Conservation (phyloP, 129 eudicot species). For the Oenanthe sinensis region DNA sequence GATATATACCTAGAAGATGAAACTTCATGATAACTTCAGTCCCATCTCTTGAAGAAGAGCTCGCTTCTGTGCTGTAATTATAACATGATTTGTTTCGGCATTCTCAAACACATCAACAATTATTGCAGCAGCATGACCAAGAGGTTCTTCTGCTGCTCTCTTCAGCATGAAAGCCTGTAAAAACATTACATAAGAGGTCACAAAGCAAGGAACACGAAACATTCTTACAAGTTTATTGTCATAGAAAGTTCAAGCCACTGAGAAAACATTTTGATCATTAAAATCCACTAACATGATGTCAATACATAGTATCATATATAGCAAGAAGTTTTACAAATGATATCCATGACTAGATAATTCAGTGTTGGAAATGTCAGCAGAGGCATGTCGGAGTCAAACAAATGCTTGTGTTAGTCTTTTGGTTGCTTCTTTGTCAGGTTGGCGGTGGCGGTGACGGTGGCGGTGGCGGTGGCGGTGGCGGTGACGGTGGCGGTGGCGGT, state of each 20-base stretch:
- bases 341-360: no score
- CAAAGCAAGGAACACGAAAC: not conserved
- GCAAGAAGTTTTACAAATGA: not conserved
- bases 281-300: not conserved
- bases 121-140: slow-evolving; percentile 97
- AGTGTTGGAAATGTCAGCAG: not conserved
- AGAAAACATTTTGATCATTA: not conserved
- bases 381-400: not conserved
- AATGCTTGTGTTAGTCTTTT: no score
- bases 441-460: no score
- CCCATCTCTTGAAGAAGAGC: slow-evolving; percentile 98
- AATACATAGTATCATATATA: no score
- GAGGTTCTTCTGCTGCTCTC: slow-evolving; percentile 88
- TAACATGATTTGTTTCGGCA: slow-evolving; percentile 80
- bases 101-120: slow-evolving; percentile 89
- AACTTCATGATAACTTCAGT: slow-evolving; percentile 50
- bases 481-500: no score
- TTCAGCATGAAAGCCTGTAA: slow-evolving; percentile 84
- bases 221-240: not conserved
- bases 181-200: not conserved
- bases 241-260: not conserved
- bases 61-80: slow-evolving; percentile 77
- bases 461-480: no score
- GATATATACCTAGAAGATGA: not conserved
- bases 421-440: no score